A percentile compares a stretch with the other conserved stretches of the same genome.
Conservation (phyloP, 805 yeast genomes). For the Saccharomycopsis selenospora region DNA sequence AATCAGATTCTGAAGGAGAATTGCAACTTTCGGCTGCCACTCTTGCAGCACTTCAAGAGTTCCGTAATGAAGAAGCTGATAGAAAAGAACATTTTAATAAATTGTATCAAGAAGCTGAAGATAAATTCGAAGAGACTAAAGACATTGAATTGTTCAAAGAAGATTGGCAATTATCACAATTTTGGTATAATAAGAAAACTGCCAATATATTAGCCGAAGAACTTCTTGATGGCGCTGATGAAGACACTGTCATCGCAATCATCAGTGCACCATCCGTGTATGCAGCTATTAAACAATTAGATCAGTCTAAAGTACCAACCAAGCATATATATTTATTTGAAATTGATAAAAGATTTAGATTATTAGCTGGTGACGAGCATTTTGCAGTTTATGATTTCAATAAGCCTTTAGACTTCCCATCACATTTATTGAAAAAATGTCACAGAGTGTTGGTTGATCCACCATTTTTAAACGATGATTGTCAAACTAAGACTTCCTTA, state of each 20-base stretch:
- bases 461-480: constrained; percentile 75
- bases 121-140: constrained; percentile 29
- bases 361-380: constrained; percentile 59
- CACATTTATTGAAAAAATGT: constrained; percentile 49
- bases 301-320: constrained; percentile 43
- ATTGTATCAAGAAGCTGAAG: constrained; percentile 48
- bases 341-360: constrained; percentile 67
- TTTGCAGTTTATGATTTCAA: constrained; percentile 74
- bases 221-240: constrained; percentile 68
- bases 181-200: constrained; percentile 78
- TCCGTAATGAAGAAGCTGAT: constrained; percentile 54
- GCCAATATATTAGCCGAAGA: constrained; percentile 64
- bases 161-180: constrained; percentile 92
- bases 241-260: constrained; percentile 61
- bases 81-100: constrained; percentile 49
- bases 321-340: constrained; percentile 69
- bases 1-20: constrained; percentile 26
- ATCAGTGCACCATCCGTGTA: constrained; percentile 90
- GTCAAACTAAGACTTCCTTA: constrained; percentile 62
- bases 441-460: constrained; percentile 79
- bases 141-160: constrained; percentile 75
- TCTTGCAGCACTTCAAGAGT: constrained; percentile 52
- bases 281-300: constrained; percentile 59
- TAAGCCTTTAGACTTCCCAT: constrained; percentile 55
- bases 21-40: constrained; percentile 40